These are phyloP conservation scores for Suillus variegatus DNA, from an alignment of 768 basidiomycete species.

Conservation along the genomic window DNA sequence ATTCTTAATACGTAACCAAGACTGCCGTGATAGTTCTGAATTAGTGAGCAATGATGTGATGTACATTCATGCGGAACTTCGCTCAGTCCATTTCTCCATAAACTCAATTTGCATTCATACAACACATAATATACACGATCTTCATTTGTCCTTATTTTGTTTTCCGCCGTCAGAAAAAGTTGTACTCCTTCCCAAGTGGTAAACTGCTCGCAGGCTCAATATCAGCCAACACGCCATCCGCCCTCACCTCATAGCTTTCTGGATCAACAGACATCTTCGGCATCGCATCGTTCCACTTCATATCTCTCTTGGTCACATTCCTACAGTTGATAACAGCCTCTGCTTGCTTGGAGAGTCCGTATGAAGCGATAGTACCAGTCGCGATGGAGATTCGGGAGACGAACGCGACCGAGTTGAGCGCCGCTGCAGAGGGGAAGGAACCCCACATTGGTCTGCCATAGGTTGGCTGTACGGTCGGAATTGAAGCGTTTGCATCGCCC, in stretches of 20 bases:
- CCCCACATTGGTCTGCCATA: constrained; percentile 95
- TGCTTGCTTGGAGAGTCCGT: constrained; percentile 68
- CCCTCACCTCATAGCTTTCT: constrained; percentile 84
- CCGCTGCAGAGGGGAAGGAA: constrained; percentile 70
- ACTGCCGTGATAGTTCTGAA: constrained; percentile 3
- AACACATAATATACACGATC: constrained; percentile 3
- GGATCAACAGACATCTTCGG: constrained; percentile 91
- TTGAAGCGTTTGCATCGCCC: constrained; percentile 96
- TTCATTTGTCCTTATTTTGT: constrained; percentile 2
- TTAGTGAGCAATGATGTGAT: background rate
- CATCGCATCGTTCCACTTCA: constrained; percentile 88
- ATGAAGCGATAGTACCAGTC: constrained; percentile 58
- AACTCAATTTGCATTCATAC: constrained; percentile 4
- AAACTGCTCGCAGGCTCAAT: constrained; percentile 71
- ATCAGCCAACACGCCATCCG: constrained; percentile 77
- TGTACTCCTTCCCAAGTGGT: constrained; percentile 73
- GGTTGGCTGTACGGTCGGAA: constrained; percentile 93
- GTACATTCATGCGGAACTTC: background rate
- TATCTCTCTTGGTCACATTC: constrained; percentile 76
- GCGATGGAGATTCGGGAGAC: constrained; percentile 75
- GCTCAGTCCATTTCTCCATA: background rate
- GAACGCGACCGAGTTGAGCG: constrained; percentile 83
- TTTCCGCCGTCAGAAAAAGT: constrained; percentile 61
- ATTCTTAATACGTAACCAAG: background rate
- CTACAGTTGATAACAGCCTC: constrained; percentile 81